Percentiles rank a stretch among this genome's conserved stretches.
phyloP scores from a whole-genome alignment of 352 stramenopile genomes.

The Poterioochromonas sp. region DNA sequence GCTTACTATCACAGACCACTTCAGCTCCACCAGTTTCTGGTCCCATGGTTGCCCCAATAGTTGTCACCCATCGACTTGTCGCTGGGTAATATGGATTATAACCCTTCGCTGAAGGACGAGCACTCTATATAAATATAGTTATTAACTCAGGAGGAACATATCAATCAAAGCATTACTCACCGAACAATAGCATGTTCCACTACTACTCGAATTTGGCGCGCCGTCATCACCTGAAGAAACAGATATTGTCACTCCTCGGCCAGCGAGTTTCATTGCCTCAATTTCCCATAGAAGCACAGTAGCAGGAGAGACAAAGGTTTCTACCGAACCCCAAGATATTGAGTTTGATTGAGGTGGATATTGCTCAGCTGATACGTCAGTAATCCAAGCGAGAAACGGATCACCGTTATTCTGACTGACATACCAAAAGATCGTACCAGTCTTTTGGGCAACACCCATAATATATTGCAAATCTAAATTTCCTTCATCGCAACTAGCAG shows the following conservation, averaged over 20 bases:
- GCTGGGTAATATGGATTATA: constrained; percentile 36
- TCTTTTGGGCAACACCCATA: constrained; percentile 62
- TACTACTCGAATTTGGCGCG: not conserved
- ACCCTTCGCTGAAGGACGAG: not conserved
- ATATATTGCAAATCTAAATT: constrained; percentile 80
- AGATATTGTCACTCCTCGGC: constrained; percentile 69
- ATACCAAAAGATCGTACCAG: constrained; percentile 49
- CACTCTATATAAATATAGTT: too few species aligned
- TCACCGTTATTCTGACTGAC: not conserved
- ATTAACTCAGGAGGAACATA: too few species aligned
- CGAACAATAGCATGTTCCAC: not conserved
- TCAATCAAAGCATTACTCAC: not conserved
- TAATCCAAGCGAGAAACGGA: constrained; percentile 40
- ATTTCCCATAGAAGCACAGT: constrained; percentile 52
- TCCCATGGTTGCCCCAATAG: constrained; percentile 63
- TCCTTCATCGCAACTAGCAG: constrained; percentile 53
- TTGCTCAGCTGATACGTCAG: constrained; percentile 51
- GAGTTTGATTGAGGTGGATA: constrained; percentile 65
- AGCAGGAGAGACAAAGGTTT: not conserved
- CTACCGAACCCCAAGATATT: constrained; percentile 67
- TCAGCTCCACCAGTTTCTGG: not conserved
- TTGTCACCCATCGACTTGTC: constrained; percentile 72
- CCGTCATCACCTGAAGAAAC: constrained; percentile 74
- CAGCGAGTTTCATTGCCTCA: constrained; percentile 72
- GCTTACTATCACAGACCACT: constrained; percentile 55